Base-by-base conservation (phyloP, 257 asterid genomes). In the Voacanga thouarsii region DNA sequence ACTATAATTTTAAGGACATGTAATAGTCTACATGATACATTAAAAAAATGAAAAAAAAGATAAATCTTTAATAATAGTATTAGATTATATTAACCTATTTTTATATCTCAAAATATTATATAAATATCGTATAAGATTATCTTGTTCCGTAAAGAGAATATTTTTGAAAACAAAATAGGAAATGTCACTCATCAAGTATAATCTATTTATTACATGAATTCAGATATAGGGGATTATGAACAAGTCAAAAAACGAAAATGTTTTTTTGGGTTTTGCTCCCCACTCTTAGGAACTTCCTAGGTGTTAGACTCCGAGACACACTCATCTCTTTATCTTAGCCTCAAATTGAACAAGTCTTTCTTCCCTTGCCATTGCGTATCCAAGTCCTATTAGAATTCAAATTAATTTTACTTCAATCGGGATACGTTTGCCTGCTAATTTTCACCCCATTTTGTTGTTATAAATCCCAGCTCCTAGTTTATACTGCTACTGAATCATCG, bases 321-420 rank as follows among this genome's bases (percentile, higher is more conserved):
- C 19, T 14, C 14, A 50, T 28, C 44, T 12, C 21, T 56, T 49
- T 28, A 26, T 72, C 44, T 72, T 18, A 72, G 61, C 76, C 64
- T 50, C 76, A 50, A 72, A 30, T 72, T 30, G 76, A 72, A 72
- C 39, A 14, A 26, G 76, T 72, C 47, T 26, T 12, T 5, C 39
- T 26, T 24, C n/a, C 15, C n/a, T 8, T 59, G 9, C 15, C 7
- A 2, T 19, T 24, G 30, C 14, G 45, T 50, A 30, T 72, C 26
- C 11, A 73, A 73, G 37, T 73, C 63, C 47, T 53, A 73, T 0
- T 73, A 73, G 77, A 51, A 73, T 30, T 73, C 77, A 33, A 65
- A 33, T 33, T 30, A 15, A 12, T 24, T 3, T 7, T 47, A 53
- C 30, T 72, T 30, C 33, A 4, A 7, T 12, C 15, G 4, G 30